Evolutionary conservation across 169 alveolate species (phyloP).

Genomic region (Plasmodium vinckei): DNA sequence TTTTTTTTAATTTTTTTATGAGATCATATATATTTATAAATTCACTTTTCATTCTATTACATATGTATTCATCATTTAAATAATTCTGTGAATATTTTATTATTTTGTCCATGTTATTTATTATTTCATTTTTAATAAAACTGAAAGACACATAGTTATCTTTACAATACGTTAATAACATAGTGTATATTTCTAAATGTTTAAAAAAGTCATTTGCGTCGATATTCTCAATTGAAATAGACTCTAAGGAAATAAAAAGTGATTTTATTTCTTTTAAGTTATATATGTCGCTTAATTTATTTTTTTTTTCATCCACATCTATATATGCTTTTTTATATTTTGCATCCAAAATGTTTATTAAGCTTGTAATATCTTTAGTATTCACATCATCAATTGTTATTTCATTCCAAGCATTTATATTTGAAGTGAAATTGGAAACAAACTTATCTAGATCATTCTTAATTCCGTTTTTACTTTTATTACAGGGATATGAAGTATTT

Average conservation of each 20-base stretch:
- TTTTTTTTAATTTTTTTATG: slow-evolving; percentile 63
- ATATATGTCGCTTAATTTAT: slow-evolving; percentile 9
- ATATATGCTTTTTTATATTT: slow-evolving; percentile 61
- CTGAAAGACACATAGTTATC: slow-evolving; percentile 70
- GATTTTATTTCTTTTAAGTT: slow-evolving; percentile 62
- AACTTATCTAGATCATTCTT: slow-evolving; percentile 18
- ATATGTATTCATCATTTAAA: slow-evolving; percentile 40
- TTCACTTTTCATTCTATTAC: slow-evolving; percentile 53
- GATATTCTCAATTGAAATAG: slow-evolving; percentile 36
- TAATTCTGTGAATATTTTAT: slow-evolving; percentile 45
- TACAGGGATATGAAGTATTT: slow-evolving; percentile 12
- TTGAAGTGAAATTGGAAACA: slow-evolving; percentile 22
- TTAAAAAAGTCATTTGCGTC: slow-evolving; percentile 41
- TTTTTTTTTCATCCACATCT: slow-evolving; percentile 35
- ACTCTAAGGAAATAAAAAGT: slow-evolving; percentile 34
- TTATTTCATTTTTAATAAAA: slow-evolving; percentile 67
- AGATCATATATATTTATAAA: slow-evolving; percentile 45
- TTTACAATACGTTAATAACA: slow-evolving; percentile 63
- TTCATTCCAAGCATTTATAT: slow-evolving; percentile 47
- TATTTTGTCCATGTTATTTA: slow-evolving; percentile 36
- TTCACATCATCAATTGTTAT: slow-evolving; percentile 31
- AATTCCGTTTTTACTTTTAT: slow-evolving; percentile 20
- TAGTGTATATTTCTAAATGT: slow-evolving; percentile 33
- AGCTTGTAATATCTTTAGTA: slow-evolving; percentile 41
- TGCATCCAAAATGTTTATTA: slow-evolving; percentile 35